Base-by-base conservation (phyloP, 1,139 yeast genomes). In the Pichiaceae sp. region DNA sequence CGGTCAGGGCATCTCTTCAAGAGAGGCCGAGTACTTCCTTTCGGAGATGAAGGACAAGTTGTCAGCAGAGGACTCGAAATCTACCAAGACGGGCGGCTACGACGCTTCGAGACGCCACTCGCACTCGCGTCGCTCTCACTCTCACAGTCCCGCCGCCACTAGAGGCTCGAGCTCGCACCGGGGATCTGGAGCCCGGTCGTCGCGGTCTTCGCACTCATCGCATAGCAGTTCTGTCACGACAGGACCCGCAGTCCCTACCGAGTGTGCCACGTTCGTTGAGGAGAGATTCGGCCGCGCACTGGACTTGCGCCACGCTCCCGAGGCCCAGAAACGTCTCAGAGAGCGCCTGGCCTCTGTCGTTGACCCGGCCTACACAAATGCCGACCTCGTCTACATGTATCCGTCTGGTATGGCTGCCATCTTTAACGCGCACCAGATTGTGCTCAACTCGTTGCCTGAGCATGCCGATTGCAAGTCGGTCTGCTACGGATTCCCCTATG, bases 371-470 rank as follows among this genome's bases (percentile, higher is more conserved):
- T 45, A 54, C 42, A 53, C 72, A 35, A 43, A 62, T 53, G 52
- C 66, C 30, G 63, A 72, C 36, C 95, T 89, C 52, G 94, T 91
- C 1, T 87, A 74, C 53, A 65, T 93, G 39, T 87, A 71, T 52
- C 94, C 96, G 11, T 69, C 89, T 2, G 98, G 98, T 14, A 91
- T 91, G 97, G 82, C 96, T 2, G 68, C 95, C 1, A 83, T 91
- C 32, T 91, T 82, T 63, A 72, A 75, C 40, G 85, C 96, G 1
- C 96, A 89, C 53, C 72, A 81, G 44, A 70, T 83, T 2, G 55
- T 79, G 18, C 60, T 86, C 44, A 59, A 65, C 14, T 43, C 38
- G 38, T 31, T 35, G 38, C 28, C 46, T 8, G 45, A 43, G 14
- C 36, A 41, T 21, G 50, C 59, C 3, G 65, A 66, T 29, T 67